Evolutionary conservation across 495 filamentous ascomycete species (phyloP), one percentile per base, ranked within the genome.

Genomic region (Penicillium cosmopolitanum): DNA sequence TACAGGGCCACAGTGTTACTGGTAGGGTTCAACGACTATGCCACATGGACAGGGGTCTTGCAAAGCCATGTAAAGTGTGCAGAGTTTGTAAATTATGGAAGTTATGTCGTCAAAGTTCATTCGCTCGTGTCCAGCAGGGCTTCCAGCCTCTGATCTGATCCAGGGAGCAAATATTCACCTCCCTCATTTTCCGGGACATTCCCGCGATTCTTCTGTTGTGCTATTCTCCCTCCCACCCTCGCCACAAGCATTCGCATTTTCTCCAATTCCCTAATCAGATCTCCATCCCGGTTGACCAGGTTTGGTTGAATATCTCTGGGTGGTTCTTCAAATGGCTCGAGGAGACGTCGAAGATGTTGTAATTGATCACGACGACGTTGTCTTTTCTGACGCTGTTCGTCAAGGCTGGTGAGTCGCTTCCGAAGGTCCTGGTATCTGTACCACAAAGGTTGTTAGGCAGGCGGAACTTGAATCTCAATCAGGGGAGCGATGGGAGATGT

Each of bases 161-260:
- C 73, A 33, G 74, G 65, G 21, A 70, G 58, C 50, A 66, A 65
- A 48, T 70, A 69, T 31, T 64, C 28, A 6, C 28, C 28, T 31
- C 8, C 53, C 13, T 62, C 50, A 18, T 43, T 51, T 40, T 58
- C 66, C 31, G 58, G 56, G 21, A 36, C 38, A 23, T 62, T 42
- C 19, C 56, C 60, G 15, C 53, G 54, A 53, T 48, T 70, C 66
- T 67, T 70, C 50, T 72, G 70, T 50, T 77, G 71, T 64, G 64
- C 64, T 42, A 91, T 76, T 53, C 88, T 78, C 3, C 80, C 89
- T 3, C 84, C 83, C 25, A 94, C 87, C 46, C 90, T 81, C 18
- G 87, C 85, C 44, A 89, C 84, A 57, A 96, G 75, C 69, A 91
- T 83, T 38, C 87, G 82, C 86, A 91, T 93, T 62, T 82, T 86